Base-by-base conservation (phyloP, 441 rosid genomes). In the Theobroma grandiflorum region DNA sequence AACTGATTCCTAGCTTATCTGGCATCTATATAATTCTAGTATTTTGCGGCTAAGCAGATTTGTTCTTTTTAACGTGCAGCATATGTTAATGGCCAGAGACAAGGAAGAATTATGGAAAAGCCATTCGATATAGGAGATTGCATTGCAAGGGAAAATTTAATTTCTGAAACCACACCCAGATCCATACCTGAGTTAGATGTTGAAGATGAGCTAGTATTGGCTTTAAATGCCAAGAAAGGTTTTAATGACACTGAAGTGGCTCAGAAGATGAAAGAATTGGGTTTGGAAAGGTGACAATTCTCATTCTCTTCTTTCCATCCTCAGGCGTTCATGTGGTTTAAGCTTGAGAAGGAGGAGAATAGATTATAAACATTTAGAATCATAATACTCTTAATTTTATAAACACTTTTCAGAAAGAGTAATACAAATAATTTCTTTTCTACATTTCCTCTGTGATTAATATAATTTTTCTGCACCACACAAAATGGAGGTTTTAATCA, bases 21-120 rank as follows among this genome's bases (percentile, higher is more conserved):
- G 57, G 11, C 8, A 52, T 4, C 57, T 15, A 52, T 16, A 52
- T 12, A 26, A 26, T 26, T 26, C 58, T 67, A 5, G 22, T 38
- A 37, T 58, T 50, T 6, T 47, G 52, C 2, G 0, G 16, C n/a
- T 43, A 45, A 75, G 8, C 59, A 31, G 59, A 49, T 52, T 33
- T 50, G 9, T 31, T 71, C 10, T 61, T 78, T 22, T 61, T 33
- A 42, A 64, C 79, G 12, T 84, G 72, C 82, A 94, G 99, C 98
- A 55, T 96, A 95, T 78, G 98, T 91, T 68, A 96, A 94, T 82
- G 99, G 99, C 83, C 94, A 90, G 75, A 96, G 98, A 81, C 92
- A 90, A 85, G 99, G 99, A 78, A 90, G 86, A 78, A 86, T 94
- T 12, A 89, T 90, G 96, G 99, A 96, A 79, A 93, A 87, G 81